Conservation (phyloP, 179 eudicot genomes). For the Monotropa hypopitys region DNA sequence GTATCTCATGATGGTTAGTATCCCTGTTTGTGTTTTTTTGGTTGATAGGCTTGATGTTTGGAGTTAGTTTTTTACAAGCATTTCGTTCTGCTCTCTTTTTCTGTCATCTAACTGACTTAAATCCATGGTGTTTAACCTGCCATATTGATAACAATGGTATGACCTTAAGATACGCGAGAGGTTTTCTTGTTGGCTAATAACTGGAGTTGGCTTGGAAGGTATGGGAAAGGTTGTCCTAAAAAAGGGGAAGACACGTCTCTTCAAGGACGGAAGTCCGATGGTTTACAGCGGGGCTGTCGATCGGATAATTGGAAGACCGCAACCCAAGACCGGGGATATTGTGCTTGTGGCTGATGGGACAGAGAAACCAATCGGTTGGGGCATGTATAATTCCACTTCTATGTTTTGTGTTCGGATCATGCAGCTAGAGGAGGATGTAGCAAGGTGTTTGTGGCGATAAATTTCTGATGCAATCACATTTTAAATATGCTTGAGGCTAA, state of each 20-base stretch:
- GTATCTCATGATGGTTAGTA: neutral
- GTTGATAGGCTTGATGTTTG: neutral
- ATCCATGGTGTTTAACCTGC: neutral
- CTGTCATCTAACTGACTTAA: neutral
- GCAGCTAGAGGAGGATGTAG: conserved; percentile 78
- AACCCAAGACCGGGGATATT: conserved; percentile 76
- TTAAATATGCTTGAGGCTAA: conserved; percentile 8
- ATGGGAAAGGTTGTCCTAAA: conserved; percentile 77
- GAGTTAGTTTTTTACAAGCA: neutral
- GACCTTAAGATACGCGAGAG: neutral
- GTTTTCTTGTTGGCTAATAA: conserved; percentile 7
- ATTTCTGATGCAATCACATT: neutral
- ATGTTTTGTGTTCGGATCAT: conserved; percentile 90
- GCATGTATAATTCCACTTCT: conserved; percentile 72
- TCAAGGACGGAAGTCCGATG: conserved; percentile 85
- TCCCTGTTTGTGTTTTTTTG: neutral
- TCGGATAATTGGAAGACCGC: conserved; percentile 83
- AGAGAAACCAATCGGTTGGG: conserved; percentile 86
- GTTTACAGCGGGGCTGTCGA: conserved; percentile 91
- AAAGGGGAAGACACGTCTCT: conserved; percentile 78
- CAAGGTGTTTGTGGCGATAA: conserved; percentile 25
- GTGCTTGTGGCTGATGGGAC: conserved; percentile 86
- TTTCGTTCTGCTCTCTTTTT: neutral
- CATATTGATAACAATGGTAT: neutral
- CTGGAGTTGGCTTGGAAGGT: conserved; percentile 25